Conservation (phyloP, 495 filamentous ascomycete genomes). For the Xylaria curta region DNA sequence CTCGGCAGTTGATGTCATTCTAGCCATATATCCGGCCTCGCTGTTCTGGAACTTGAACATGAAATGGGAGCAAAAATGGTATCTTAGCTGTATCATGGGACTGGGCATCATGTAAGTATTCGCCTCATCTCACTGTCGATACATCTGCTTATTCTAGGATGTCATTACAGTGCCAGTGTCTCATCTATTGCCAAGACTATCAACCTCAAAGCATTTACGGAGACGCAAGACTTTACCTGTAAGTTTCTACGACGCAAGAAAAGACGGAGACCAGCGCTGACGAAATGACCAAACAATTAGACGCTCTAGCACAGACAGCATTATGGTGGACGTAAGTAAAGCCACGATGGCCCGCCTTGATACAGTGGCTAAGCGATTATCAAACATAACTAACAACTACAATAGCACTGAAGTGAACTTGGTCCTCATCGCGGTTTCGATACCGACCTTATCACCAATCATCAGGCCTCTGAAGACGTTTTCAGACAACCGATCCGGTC, state of each 20-base stretch:
- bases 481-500: not conserved
- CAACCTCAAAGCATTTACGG: not conserved
- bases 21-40: not conserved
- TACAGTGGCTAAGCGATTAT: not conserved
- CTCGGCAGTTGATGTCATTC: constrained; percentile 7
- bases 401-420: not conserved
- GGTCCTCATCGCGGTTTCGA: not conserved
- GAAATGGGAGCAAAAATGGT: not conserved
- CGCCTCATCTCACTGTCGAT: not conserved
- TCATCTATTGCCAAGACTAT: constrained; percentile 2
- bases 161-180: not conserved
- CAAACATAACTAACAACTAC: not conserved
- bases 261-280: too few relatives aligned
- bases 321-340: constrained; percentile 11
- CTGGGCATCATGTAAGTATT: not conserved
- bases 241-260: not conserved
- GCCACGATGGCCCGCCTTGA: not conserved
- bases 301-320: constrained; percentile 4
- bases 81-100: constrained; percentile 1
- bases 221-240: constrained; percentile 6
- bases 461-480: not conserved
- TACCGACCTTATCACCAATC: constrained; percentile 8
- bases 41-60: constrained; percentile 14
- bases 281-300: not conserved
- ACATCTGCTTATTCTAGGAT: not conserved